Evolutionary conservation across 225 moss, liverwort and hornwort genomes (phyloP).

Genomic region (Climacium dendroides): DNA sequence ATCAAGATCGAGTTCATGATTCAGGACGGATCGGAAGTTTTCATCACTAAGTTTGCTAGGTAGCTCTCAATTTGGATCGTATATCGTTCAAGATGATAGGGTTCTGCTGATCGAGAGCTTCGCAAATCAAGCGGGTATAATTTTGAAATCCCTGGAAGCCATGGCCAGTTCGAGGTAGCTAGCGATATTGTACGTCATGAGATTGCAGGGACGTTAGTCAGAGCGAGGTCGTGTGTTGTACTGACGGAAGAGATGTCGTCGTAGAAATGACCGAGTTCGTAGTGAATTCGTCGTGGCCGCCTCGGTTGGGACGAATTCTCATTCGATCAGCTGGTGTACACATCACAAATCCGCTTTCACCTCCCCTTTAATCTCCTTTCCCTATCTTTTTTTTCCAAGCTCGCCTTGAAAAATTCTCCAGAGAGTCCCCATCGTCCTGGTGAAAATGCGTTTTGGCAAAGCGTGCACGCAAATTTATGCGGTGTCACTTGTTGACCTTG

Average conservation of each 20-base stretch:
- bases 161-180: neutral
- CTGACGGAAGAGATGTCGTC: neutral
- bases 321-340: neutral
- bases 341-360: neutral
- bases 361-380: neutral
- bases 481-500: slow-evolving; percentile 3
- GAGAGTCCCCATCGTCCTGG: neutral
- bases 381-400: neutral
- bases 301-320: neutral
- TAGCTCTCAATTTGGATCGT: neutral
- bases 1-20: neutral
- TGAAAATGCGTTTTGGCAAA: neutral
- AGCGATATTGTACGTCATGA: neutral
- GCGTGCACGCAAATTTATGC: neutral
- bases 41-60: neutral
- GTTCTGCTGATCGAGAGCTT: too few species aligned
- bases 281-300: neutral
- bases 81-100: neutral
- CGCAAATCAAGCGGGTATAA: neutral
- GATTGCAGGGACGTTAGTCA: neutral
- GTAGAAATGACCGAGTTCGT: neutral
- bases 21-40: too few species aligned
- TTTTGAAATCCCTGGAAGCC: neutral
- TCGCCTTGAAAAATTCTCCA: neutral
- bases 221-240: neutral